Percentiles rank a stretch among this genome's conserved stretches.
These are phyloP conservation scores for Beauveria australis DNA, from an alignment of 2,329 filamentous ascomycete genomes.

Conservation along the genomic window DNA sequence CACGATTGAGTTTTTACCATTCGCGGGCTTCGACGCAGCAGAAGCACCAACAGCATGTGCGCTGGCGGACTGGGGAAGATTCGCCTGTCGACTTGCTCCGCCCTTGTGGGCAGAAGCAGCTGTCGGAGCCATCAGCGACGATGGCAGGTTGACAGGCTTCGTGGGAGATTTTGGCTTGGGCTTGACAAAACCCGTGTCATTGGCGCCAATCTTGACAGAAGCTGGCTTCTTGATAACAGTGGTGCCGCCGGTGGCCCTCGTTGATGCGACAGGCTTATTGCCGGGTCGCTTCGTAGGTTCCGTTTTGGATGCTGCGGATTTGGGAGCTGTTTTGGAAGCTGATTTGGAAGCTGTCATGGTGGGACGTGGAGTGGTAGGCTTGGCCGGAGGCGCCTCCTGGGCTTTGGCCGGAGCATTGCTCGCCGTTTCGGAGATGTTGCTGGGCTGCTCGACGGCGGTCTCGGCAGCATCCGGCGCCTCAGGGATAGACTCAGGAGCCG, in stretches of 20 bases:
- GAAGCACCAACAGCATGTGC: slow-evolving; percentile 29
- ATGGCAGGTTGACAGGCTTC: slow-evolving; percentile 56
- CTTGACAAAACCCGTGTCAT: slow-evolving; percentile 41
- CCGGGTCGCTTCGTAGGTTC: slow-evolving; percentile 19
- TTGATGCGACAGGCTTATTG: slow-evolving; percentile 19
- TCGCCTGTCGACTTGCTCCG: slow-evolving; percentile 20
- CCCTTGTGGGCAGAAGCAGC: slow-evolving; percentile 59
- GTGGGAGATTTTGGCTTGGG: slow-evolving; percentile 62
- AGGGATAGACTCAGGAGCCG: slow-evolving; percentile 6
- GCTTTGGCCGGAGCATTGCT: slow-evolving; percentile 23
- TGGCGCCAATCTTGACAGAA: slow-evolving; percentile 29
- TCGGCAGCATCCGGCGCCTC: slow-evolving; percentile 2
- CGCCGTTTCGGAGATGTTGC: slow-evolving; percentile 9
- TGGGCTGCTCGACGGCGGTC: not conserved
- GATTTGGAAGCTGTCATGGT: slow-evolving; percentile 19
- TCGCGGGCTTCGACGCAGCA: slow-evolving; percentile 25
- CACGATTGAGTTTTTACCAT: slow-evolving; percentile 37
- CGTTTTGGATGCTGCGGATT: slow-evolving; percentile 15
- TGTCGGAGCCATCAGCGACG: slow-evolving; percentile 62
- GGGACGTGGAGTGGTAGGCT: slow-evolving; percentile 15
- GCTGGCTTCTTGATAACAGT: slow-evolving; percentile 35
- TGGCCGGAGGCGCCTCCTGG: slow-evolving; percentile 2
- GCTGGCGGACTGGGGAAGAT: slow-evolving; percentile 25
- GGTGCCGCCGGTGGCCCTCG: slow-evolving; percentile 22
- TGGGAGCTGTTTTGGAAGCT: slow-evolving; percentile 19